Base-by-base conservation (phyloP, 139 green algal species). In the Limnomonas spitsbergensis region DNA sequence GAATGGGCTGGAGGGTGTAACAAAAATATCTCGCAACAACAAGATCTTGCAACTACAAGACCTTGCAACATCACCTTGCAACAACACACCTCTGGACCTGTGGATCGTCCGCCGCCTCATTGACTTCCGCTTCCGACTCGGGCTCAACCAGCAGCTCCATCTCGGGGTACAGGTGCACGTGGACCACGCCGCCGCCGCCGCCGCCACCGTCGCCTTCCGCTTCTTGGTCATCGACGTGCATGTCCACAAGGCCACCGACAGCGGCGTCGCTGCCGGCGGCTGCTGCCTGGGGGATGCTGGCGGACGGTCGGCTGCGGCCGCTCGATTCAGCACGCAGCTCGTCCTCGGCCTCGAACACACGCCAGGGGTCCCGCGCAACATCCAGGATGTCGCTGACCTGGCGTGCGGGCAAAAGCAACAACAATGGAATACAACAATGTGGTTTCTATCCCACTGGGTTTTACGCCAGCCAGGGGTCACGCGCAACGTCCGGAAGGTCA, bases 81-180 rank as follows among this genome's bases (percentile, higher is more conserved):
- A 61, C 47, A 61, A 61, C 20, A 20, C 20, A 61, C 47, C 47
- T 61, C 47, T 61, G 14, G 47, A 61, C 14, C 47, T 29, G 3
- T 4, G 40, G n/a, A 2, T 38, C 47, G 40, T 38, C 40, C 40
- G 26, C 47, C 14, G 47, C 14, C 47, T 61, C 40, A n/a, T 77
- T 81, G 24, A 79, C 83, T 31, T 86, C 83, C 42, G 82, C 82
- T 2, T 87, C 80, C 3, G 79, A 80, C 69, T 96, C 92, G 14
- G 86, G 82, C 80, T 95, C 92, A 2, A 95, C 91, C 2, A 94
- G 53, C 54, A 97, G 53, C 84, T 95, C 90, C 39, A 79, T 61
- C 76, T 95, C 91, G 4, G 82, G 77, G 29, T 88, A 94, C 61
- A 90, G 42, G 1, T 72, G 61, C 9, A 37, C 29, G 9, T 36